Evolutionary conservation across 73 alveolate genomes (phyloP).

Genomic region (Diophrys sp.): DNA sequence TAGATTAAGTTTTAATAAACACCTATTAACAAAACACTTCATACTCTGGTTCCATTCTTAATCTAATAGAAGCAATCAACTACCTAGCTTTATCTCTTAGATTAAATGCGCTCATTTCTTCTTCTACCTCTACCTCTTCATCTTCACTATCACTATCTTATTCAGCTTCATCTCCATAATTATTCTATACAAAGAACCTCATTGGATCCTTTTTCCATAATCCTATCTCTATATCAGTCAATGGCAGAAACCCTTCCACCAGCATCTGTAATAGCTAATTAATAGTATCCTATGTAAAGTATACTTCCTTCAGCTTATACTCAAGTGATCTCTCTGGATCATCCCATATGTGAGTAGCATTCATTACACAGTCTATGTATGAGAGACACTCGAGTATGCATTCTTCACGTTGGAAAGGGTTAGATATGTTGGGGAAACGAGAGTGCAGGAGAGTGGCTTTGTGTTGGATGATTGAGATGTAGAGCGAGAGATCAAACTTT

Average conservation of each 20-base stretch:
- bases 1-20: background rate
- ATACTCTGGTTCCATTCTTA: background rate
- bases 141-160: background rate
- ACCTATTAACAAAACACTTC: background rate
- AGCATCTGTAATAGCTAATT: background rate
- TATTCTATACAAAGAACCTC: background rate
- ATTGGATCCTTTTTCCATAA: background rate
- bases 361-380: background rate
- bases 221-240: background rate
- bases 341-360: background rate
- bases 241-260: background rate
- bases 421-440: background rate
- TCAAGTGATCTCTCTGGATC: background rate
- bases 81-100: background rate
- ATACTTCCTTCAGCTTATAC: background rate
- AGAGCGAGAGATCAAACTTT: background rate
- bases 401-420: background rate
- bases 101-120: background rate
- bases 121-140: background rate
- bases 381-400: background rate
- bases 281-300: background rate
- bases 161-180: background rate
- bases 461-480: background rate
- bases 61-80: background rate
- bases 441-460: background rate